phyloP scores from a whole-genome alignment of 768 basidiomycete species.

The Mrakia gelida region DNA sequence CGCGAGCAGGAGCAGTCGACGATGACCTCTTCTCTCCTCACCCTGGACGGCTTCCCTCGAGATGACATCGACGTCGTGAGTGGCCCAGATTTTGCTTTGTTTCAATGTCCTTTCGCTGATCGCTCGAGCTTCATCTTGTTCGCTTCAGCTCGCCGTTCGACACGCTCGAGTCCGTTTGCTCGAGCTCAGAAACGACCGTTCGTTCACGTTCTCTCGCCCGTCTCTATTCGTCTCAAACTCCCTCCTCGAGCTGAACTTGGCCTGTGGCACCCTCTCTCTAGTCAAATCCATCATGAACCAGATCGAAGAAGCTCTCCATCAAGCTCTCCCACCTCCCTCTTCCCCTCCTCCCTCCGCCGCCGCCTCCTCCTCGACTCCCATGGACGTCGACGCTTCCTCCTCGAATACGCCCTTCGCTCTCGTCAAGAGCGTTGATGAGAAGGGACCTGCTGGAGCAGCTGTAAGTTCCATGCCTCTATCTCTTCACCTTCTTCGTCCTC shows the following conservation, averaged over 20 bases:
- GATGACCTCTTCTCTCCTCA: slow-evolving; percentile 32
- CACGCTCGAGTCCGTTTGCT: slow-evolving; percentile 26
- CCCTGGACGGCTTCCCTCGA: slow-evolving; percentile 31
- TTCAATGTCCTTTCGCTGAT: not conserved
- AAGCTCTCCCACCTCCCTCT: slow-evolving; percentile 21
- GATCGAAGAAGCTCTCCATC: slow-evolving; percentile 28
- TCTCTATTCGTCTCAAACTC: not conserved
- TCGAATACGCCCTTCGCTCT: slow-evolving; percentile 19
- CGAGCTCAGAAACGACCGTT: slow-evolving; percentile 32
- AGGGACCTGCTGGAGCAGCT: slow-evolving; percentile 27
- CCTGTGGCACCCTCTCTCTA: not conserved
- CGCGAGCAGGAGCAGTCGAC: slow-evolving; percentile 29
- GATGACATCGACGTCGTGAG: slow-evolving; percentile 31
- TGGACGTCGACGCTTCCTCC: slow-evolving; percentile 12
- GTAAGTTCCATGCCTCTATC: not conserved
- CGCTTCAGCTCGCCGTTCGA: slow-evolving; percentile 24
- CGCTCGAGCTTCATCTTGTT: too few relatives aligned
- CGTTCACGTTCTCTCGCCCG: not conserved
- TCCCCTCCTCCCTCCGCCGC: not conserved
- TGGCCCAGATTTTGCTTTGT: not conserved
- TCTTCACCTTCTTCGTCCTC: not conserved
- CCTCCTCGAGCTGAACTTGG: not conserved
- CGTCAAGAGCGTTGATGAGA: slow-evolving; percentile 24
- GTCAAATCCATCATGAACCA: slow-evolving; percentile 26
- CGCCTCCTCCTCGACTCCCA: not conserved